Percentiles rank a stretch among this genome's conserved stretches.
Evolutionary conservation across 257 asterid species (phyloP).

Genomic region (Datura wrightii): DNA sequence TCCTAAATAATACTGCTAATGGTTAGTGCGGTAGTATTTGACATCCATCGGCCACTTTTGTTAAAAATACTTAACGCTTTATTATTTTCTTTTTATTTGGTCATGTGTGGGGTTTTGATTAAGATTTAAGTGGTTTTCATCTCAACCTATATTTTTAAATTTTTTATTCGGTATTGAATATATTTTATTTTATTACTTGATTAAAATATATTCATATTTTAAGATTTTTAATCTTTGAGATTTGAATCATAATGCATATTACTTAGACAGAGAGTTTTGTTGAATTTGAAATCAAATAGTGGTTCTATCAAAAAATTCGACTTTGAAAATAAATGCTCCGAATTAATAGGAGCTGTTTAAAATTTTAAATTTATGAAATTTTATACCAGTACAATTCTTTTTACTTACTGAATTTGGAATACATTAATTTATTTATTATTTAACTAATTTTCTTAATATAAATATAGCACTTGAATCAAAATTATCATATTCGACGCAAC

Average conservation of each 20-base stretch:
- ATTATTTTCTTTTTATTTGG: background rate
- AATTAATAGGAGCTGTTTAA: background rate
- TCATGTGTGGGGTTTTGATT: background rate
- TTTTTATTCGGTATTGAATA: background rate
- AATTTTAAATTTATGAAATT: background rate
- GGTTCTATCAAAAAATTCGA: background rate
- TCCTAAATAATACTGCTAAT: background rate
- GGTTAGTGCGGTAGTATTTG: constrained; percentile 13
- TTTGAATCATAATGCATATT: too few relatives aligned
- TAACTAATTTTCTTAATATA: too few relatives aligned
- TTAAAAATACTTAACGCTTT: background rate
- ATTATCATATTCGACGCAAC: too few relatives aligned
- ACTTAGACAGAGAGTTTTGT: too few relatives aligned
- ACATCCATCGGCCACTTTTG: background rate
- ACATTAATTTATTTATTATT: background rate
- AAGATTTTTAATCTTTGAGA: background rate
- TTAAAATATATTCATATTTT: background rate
- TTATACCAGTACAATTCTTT: background rate
- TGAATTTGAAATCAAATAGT: too few relatives aligned
- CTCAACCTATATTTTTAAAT: background rate
- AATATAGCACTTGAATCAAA: too few relatives aligned
- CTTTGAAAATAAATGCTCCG: background rate
- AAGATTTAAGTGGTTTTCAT: background rate
- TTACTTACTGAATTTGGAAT: background rate
- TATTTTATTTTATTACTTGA: background rate